These are phyloP conservation scores for Haematococcus sp. DNA, from an alignment of 139 green algal genomes.

Conservation along the genomic window DNA sequence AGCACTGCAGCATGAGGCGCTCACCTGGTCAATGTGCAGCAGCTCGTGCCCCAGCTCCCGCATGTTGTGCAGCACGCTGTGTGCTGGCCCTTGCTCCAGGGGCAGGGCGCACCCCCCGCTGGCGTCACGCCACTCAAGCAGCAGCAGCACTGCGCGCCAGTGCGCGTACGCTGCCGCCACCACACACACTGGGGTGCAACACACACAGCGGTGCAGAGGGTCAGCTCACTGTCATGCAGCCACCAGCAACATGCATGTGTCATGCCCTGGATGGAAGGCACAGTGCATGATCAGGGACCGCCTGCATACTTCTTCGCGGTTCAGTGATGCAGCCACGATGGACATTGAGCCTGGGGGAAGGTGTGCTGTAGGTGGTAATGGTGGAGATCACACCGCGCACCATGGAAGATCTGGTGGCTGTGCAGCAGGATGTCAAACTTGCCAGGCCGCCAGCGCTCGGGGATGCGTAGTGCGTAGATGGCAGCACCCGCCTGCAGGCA, in stretches of 20 bases:
- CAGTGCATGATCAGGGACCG: too few relatives aligned
- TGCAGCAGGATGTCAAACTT: constrained; percentile 87
- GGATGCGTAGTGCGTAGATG: constrained; percentile 82
- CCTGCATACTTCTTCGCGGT: too few relatives aligned
- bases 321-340: too few relatives aligned
- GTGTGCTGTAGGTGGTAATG: too few relatives aligned
- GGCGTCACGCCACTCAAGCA: constrained; percentile 75
- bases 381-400: constrained; percentile 38
- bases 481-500: constrained; percentile 70
- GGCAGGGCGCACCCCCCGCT: constrained; percentile 56
- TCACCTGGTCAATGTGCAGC: constrained; percentile 23
- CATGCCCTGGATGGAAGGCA: too few relatives aligned
- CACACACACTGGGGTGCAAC: constrained; percentile 23
- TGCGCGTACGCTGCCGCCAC: constrained; percentile 50
- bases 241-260: too few relatives aligned
- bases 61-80: constrained; percentile 6
- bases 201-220: too few relatives aligned
- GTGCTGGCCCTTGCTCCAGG: background rate
- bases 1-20: too few relatives aligned
- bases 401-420: constrained; percentile 95
- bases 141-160: constrained; percentile 44
- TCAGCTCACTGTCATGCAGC: too few relatives aligned
- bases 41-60: constrained; percentile 10
- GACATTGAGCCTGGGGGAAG: too few relatives aligned
- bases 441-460: constrained; percentile 88